Percentiles rank a stretch among this genome's conserved stretches.
These are phyloP conservation scores for Curvularia sp. DNA, from an alignment of 2,329 filamentous ascomycete species.

Conservation along the genomic window DNA sequence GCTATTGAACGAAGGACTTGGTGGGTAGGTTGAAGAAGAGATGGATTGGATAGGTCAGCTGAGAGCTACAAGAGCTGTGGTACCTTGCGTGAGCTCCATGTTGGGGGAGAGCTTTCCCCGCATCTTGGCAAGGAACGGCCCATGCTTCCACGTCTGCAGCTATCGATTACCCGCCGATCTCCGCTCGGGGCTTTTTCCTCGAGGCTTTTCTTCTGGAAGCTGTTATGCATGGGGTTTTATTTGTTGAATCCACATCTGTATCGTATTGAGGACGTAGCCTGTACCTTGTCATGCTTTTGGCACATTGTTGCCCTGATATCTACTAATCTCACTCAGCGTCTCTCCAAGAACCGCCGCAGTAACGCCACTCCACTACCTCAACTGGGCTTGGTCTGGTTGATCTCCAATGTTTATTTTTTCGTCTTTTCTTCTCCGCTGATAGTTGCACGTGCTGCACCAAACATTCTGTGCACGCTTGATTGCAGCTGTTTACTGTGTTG, in stretches of 20 bases:
- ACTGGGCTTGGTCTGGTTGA: neutral
- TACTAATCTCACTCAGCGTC: neutral
- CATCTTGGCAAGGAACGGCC: constrained; percentile 25
- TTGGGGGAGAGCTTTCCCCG: constrained; percentile 35
- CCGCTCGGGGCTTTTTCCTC: constrained; percentile 1
- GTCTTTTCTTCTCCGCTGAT: neutral
- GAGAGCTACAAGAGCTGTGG: constrained; percentile 21
- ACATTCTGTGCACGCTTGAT: neutral
- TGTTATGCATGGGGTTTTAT: neutral
- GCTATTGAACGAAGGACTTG: constrained; percentile 1
- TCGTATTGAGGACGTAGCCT: neutral
- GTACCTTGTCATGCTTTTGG: neutral
- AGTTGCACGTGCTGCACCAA: neutral
- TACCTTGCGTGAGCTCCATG: constrained; percentile 35
- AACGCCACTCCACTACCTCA: neutral
- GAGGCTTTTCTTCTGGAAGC: neutral
- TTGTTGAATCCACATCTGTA: neutral
- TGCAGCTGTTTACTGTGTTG: neutral
- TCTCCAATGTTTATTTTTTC: neutral
- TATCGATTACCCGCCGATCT: constrained; percentile 20
- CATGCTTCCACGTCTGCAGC: constrained; percentile 11
- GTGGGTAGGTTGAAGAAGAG: constrained; percentile 7
- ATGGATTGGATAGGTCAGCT: constrained; percentile 13
- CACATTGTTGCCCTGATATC: neutral
- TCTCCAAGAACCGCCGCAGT: neutral